Base-by-base conservation (phyloP, 2,329 filamentous ascomycete species). In the Botryotinia convoluta region DNA sequence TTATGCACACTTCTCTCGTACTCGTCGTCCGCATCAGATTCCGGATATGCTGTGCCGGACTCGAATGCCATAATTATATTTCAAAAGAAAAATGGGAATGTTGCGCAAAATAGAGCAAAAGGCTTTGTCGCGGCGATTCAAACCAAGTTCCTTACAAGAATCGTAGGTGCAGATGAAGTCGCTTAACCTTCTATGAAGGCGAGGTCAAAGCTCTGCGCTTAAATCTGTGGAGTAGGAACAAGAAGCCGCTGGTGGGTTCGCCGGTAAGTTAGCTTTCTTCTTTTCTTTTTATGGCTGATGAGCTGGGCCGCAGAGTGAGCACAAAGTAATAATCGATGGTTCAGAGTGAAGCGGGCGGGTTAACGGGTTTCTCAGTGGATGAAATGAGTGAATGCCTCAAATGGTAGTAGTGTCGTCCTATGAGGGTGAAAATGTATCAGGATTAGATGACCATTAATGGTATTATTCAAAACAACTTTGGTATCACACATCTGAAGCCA, bases 11-110 rank as follows among this genome's bases (percentile, higher is more conserved):
- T 91, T 80, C 91, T 87, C 86, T 95, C 92, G 82, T 93, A 94
- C 85, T 95, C 93, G 83, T 95, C 93, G 83, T 94, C 92, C 79
- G 91, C 92, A 81, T 93, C 92, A 77, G 90, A 93, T 83, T 93
- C 92, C 82, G 92, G 90, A 82, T 94, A 94, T 75, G 90, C 89
- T 77, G 89, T 91, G 80, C 89, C 89, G 76, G 86, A 86, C 79
- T 89, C 88, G 83, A 90, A 90, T 81, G 87, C 88, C 88, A 80
- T 80, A 73, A 71, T 80, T 77, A 73, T 62, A 73, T 51, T 68
- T 35, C 62, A 32, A 45, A 48, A 62, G 62, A 51, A 60, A 69
- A n/a, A 61, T 29, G 35, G 32, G 44, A 48, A 69, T n/a, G 63
- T 32, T 51, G 71, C 71, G 71, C 71, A 72, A 32, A 59, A 45